phyloP scores from a whole-genome alignment of 1,139 yeast species.

The Yamadazyma songkhlaensis region DNA sequence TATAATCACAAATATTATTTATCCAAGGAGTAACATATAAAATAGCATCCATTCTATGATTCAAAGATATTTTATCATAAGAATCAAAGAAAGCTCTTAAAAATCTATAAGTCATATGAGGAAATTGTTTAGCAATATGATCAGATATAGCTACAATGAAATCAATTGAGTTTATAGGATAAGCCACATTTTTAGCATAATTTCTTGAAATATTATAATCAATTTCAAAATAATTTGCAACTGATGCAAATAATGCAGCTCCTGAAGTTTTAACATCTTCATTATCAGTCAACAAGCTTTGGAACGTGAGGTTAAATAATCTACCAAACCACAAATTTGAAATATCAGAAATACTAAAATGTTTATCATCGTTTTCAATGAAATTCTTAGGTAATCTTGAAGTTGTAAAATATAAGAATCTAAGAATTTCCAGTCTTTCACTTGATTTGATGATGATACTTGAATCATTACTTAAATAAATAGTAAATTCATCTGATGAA shows the following conservation, averaged over 20 bases:
- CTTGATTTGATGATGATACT: constrained; percentile 54
- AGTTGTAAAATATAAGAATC: constrained; percentile 66
- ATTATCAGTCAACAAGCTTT: constrained; percentile 62
- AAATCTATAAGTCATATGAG: constrained; percentile 62
- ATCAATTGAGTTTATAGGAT: constrained; percentile 68
- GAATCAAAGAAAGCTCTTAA: constrained; percentile 60
- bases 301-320: constrained; percentile 60
- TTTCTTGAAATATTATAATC: constrained; percentile 59
- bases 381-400: constrained; percentile 42
- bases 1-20: constrained; percentile 59
- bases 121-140: constrained; percentile 54
- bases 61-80: constrained; percentile 41
- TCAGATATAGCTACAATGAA: constrained; percentile 61
- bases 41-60: constrained; percentile 39
- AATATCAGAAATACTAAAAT: constrained; percentile 18
- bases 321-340: constrained; percentile 52
- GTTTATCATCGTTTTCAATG: constrained; percentile 18
- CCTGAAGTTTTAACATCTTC: constrained; percentile 64
- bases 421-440: constrained; percentile 65
- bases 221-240: constrained; percentile 58
- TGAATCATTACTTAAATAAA: constrained; percentile 45
- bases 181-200: constrained; percentile 61
- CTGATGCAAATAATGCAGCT: constrained; percentile 60
- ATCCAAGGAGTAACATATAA: constrained; percentile 75
- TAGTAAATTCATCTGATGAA: constrained; percentile 47